Percentiles rank a stretch among this genome's conserved stretches.
phyloP scores from a whole-genome alignment of 805 yeast genomes.

The Maudiozyma serrabonitensis region DNA sequence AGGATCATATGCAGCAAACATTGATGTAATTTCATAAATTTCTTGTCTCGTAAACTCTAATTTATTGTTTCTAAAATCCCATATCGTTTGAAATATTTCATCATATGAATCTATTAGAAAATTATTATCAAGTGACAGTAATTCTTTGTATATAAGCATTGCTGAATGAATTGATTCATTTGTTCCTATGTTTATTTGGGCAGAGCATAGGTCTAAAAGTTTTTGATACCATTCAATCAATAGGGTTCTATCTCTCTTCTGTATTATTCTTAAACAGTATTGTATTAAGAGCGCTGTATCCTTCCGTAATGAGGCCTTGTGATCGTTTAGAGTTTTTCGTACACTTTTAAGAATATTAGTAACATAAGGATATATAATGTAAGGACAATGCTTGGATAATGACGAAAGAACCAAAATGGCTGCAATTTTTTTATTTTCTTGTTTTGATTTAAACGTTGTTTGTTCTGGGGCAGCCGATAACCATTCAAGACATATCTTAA shows the following conservation, averaged over 20 bases:
- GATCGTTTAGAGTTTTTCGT: conserved; percentile 77
- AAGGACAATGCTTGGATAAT: conserved; percentile 74
- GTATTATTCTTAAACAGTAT: conserved; percentile 63
- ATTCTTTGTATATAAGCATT: conserved; percentile 64
- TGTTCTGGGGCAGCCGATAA: conserved; percentile 40
- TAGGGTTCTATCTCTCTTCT: conserved; percentile 62
- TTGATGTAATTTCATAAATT: conserved; percentile 66
- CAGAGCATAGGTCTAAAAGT: conserved; percentile 53
- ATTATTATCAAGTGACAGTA: conserved; percentile 60
- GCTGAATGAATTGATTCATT: conserved; percentile 75
- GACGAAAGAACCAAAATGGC: conserved; percentile 73
- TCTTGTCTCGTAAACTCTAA: conserved; percentile 65
- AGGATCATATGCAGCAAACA: conserved; percentile 66
- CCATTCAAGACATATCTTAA: conserved; percentile 81
- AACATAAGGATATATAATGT: conserved; percentile 63
- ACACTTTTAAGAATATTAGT: conserved; percentile 66
- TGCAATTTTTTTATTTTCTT: conserved; percentile 79
- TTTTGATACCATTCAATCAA: conserved; percentile 63
- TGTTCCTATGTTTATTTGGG: conserved; percentile 37
- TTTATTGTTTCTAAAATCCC: conserved; percentile 64
- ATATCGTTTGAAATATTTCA: conserved; percentile 63
- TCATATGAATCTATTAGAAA: conserved; percentile 60
- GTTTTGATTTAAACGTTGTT: conserved; percentile 34
- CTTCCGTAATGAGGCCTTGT: conserved; percentile 54
- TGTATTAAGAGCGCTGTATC: conserved; percentile 76